Evolutionary conservation across 371 early-diverging fungal genomes (phyloP), one percentile per base, ranked within the genome.

Genomic region (Saksenaea oblongispora): DNA sequence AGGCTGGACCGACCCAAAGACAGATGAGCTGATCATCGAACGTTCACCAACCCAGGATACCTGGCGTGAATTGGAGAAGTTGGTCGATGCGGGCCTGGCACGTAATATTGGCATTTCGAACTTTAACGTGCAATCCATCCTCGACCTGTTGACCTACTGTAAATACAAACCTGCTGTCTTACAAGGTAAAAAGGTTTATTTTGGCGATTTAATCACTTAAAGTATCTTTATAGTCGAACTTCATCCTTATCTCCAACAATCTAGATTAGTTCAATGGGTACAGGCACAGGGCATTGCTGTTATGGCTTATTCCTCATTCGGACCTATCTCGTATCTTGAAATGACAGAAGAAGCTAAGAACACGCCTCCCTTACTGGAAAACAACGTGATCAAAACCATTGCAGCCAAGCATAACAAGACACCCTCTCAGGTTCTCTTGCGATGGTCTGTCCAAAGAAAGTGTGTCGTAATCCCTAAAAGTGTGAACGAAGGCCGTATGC

Each of bases 401-500:
- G 80, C 84, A 2, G 44, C 61, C 15, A 67, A 71, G 35, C 74
- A 83, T 58, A 54, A 58, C 8, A 76, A 72, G 63, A 70, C 76
- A 17, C 53, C 66, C 9, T 80, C 74, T 22, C 87, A 84, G 58
- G 67, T 82, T 41, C 67, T 85, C 11, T 66, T 88, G 31, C 79
- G 80, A n/a, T 87, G 86, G 85, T 77, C 83, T 53, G 64, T 82
- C 54, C 80, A 85, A 58, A 73, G 75, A 59, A 71, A 79, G 27
- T 53, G 80, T 44, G 76, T 72, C 31, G 86, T 87, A 24, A 88
- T 92, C 57, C 92, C 92, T 47, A 92, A 92, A 71, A 80, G 79
- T 54, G 63, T 72, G 13, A 71, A 81, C 44, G 66, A 66, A 0
- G 69, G 69, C 1, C 78, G 89, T 36, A 76, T 89, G 69, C 66